These are phyloP conservation scores for Aspergillus kassunensis DNA, from an alignment of 495 filamentous ascomycete genomes.

Conservation along the genomic window DNA sequence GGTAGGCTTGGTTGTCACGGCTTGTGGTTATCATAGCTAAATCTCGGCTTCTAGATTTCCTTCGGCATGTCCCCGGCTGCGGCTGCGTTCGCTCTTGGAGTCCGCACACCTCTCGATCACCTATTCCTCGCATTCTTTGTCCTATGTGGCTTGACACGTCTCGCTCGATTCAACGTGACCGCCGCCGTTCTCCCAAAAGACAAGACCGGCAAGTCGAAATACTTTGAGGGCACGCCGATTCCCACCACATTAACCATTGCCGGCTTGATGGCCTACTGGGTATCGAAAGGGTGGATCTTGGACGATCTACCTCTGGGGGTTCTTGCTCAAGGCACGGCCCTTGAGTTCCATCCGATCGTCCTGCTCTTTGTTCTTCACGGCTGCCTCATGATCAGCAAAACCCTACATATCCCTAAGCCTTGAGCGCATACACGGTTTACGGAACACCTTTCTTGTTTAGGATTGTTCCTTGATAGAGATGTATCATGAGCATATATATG, in stretches of 20 bases:
- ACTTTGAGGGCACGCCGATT: constrained; percentile 96
- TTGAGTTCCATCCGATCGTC: constrained; percentile 87
- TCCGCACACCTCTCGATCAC: constrained; percentile 84
- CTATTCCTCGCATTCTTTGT: constrained; percentile 85
- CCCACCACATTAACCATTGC: constrained; percentile 81
- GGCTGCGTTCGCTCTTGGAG: constrained; percentile 82
- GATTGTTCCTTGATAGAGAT: constrained; percentile 17
- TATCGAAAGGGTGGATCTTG: constrained; percentile 71
- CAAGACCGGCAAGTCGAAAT: constrained; percentile 79
- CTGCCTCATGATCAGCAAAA: constrained; percentile 91
- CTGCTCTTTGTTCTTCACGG: constrained; percentile 79
- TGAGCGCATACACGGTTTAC: constrained; percentile 31
- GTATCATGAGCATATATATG: constrained; percentile 20
- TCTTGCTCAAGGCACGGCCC: constrained; percentile 56
- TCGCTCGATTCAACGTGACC: constrained; percentile 97
- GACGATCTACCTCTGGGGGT: constrained; percentile 70
- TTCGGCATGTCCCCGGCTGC: constrained; percentile 89
- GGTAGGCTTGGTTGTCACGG: constrained; percentile 47
- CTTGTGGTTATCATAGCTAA: constrained; percentile 1
- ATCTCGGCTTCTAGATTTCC: constrained; percentile 64
- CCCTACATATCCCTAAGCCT: constrained; percentile 93
- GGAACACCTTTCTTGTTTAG: constrained; percentile 7
- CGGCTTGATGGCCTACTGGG: constrained; percentile 84
- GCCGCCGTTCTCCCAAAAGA: constrained; percentile 86
- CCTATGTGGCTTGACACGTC: constrained; percentile 87